Conservation (phyloP, 306 rosid genomes). For the Lotus japonicus region DNA sequence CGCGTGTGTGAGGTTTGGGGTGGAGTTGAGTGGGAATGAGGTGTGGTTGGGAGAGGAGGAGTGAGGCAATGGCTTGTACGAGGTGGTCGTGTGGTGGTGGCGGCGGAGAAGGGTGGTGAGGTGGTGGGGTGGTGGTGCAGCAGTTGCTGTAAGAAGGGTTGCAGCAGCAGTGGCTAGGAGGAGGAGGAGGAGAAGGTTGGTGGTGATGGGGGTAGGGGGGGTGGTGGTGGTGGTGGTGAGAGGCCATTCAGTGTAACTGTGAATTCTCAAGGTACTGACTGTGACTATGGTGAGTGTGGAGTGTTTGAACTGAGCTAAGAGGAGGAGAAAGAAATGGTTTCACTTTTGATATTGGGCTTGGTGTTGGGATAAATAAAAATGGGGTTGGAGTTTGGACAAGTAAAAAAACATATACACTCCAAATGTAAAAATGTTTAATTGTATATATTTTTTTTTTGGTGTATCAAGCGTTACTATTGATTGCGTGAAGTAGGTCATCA, state of each 20-base stretch:
- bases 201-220: conserved; percentile 13
- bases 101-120: conserved; percentile 5
- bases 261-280: no score
- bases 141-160: conserved; percentile 16
- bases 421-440: no score
- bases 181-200: conserved; percentile 23
- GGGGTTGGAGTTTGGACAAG: no score
- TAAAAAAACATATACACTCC: no score
- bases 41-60: conserved; percentile 22
- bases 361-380: no score
- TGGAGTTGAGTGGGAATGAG: conserved; percentile 6
- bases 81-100: conserved; percentile 44
- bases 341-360: no score
- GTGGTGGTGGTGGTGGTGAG: conserved; percentile 28
- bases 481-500: no score
- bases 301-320: background rate
- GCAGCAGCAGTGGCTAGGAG: conserved; percentile 32
- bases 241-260: conserved; percentile 46
- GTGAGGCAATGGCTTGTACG: conserved; percentile 46
- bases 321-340: no score
- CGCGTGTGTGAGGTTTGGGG: conserved; percentile 15
- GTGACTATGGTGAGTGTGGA: no score
- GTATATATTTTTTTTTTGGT: no score
- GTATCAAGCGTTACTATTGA: no score
- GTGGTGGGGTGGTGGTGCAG: conserved; percentile 23